Percentiles rank a stretch among this genome's conserved stretches.
phyloP scores from a whole-genome alignment of 768 basidiomycete genomes.

The Suillus subaureus region DNA sequence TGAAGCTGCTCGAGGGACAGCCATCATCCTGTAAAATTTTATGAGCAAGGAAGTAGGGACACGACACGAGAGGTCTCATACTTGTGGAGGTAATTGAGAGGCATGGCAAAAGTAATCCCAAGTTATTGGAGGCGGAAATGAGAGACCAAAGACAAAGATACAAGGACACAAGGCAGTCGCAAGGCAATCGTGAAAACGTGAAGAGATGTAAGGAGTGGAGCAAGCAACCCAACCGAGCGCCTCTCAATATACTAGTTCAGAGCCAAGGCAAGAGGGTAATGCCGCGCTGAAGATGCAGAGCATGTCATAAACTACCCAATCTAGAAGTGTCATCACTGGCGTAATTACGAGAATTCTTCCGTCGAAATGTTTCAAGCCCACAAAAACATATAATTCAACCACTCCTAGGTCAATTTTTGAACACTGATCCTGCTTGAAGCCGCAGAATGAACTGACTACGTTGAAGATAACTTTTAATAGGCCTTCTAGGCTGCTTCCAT shows the following conservation, averaged over 20 bases:
- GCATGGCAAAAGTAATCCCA: constrained; percentile 17
- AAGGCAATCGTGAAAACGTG: not conserved
- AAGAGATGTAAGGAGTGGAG: not conserved
- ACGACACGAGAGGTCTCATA: not conserved
- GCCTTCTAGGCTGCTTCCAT: not conserved
- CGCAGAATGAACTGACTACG: not conserved
- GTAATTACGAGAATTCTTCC: no score
- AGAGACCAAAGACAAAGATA: not conserved
- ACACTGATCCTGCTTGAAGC: not conserved
- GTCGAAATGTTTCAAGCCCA: no score
- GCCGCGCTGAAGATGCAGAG: not conserved
- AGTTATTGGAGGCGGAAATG: not conserved
- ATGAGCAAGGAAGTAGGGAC: not conserved
- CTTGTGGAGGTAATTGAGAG: constrained; percentile 11
- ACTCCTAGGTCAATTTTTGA: not conserved
- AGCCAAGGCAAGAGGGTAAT: not conserved
- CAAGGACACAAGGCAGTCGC: not conserved
- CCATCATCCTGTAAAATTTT: not conserved
- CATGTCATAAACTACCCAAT: not conserved
- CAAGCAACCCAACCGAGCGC: not conserved
- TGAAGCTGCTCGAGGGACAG: constrained; percentile 10
- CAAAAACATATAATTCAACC: not conserved
- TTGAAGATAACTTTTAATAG: not conserved
- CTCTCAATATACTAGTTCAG: not conserved
- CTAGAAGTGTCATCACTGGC: not conserved